phyloP scores from a whole-genome alignment of 1,284 basidiomycete genomes.

The Coniferiporia sulphurascens region DNA sequence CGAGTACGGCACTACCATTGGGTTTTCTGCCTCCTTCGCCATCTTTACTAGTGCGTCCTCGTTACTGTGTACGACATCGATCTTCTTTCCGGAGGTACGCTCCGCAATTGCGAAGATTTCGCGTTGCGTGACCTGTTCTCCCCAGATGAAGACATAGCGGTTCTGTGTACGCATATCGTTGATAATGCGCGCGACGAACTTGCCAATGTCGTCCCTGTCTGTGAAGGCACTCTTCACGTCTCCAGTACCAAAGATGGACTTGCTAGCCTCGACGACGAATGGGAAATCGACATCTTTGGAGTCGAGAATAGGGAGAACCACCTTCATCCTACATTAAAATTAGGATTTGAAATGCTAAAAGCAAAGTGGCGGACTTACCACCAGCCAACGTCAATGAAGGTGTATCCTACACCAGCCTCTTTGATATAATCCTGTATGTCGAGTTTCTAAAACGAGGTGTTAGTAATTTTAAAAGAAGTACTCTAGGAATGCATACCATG shows the following conservation, averaged over 20 bases:
- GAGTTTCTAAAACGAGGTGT: conserved; percentile 14
- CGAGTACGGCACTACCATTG: background rate
- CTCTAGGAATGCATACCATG: background rate
- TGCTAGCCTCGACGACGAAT: background rate
- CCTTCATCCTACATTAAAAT: background rate
- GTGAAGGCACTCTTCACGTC: conserved; percentile 19
- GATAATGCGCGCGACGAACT: conserved; percentile 18
- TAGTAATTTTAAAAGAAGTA: background rate
- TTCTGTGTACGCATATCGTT: conserved; percentile 26
- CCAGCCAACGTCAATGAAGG: conserved; percentile 20
- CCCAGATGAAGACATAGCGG: conserved; percentile 26
- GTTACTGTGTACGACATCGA: background rate
- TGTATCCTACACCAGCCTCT: conserved; percentile 14
- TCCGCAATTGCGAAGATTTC: conserved; percentile 6
- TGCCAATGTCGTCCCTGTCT: conserved; percentile 13
- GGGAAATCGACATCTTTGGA: background rate
- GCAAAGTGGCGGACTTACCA: conserved; percentile 7
- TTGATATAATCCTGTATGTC: conserved; percentile 8
- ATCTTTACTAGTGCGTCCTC: background rate
- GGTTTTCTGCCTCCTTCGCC: background rate
- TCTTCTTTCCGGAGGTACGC: background rate
- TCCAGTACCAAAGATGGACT: conserved; percentile 2
- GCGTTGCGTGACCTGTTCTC: conserved; percentile 23
- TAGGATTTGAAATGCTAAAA: background rate
- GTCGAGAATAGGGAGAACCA: conserved; percentile 7